Evolutionary conservation across 306 rosid species (phyloP), one percentile per base, ranked within the genome.

Genomic region (Castanopsis chinensis): DNA sequence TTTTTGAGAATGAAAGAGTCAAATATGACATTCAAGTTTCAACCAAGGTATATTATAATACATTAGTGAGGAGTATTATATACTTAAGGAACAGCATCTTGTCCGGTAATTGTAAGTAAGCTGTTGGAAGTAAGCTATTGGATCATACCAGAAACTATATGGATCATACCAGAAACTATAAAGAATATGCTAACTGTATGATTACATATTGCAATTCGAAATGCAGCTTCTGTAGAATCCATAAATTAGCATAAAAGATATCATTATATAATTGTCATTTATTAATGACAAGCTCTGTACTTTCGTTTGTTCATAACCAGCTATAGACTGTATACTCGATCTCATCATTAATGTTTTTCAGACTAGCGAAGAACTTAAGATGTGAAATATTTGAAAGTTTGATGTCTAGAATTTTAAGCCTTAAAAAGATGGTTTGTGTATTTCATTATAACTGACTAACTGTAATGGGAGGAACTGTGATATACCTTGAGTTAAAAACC

Each of bases 1-100:
- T 76, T 49, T 72, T 55, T 72, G 55, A 32, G 54, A 18, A 76
- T 80, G 54, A 52, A 43, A 4, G 59, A 55, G 54, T 64, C 41
- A 67, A 35, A 12, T 45, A 54, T 8, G 23, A 41, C 45, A 41
- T 8, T 41, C 45, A 41, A 43, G 5, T 19, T 9, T 49, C 41
- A 27, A 28, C 19, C 20, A 76, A 23, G 71, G 15, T 49, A 13
- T 13, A 49, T 41, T 41, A 8, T 8, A 8, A 41, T 41, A 41
- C 45, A 41, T 41, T 49, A 49, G 17, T 49, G 53, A 49, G 17
- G 53, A 49, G 53, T 12, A 10, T 49, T 49, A 49, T 12, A 13
- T 49, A 11, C 17, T 13, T 49, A 12, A 12, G 65, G 21, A 21
- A 21, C 4, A 23, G 17, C n/a, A 25, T 61, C 15, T 27, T 61